Conservation (phyloP, 2,329 filamentous ascomycete genomes). For the Microdochium trichocladiopsis region DNA sequence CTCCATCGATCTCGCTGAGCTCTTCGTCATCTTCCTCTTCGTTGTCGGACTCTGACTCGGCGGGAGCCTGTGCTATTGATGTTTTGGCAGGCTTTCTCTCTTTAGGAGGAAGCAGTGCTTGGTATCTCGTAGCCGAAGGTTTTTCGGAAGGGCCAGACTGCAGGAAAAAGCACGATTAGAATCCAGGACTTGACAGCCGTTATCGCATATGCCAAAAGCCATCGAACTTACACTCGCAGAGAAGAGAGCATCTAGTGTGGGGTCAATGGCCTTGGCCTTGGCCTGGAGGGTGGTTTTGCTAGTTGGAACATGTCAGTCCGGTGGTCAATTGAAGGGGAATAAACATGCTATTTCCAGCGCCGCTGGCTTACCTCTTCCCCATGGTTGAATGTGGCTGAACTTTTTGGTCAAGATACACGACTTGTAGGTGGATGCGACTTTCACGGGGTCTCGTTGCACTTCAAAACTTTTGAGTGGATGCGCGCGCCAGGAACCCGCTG, state of each 20-base stretch:
- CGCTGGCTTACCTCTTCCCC: slow-evolving; percentile 1
- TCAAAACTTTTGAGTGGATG: slow-evolving; percentile 1
- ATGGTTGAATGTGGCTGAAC: neutral
- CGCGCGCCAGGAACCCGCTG: neutral
- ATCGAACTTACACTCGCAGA: slow-evolving; percentile 57
- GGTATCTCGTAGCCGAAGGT: slow-evolving; percentile 37
- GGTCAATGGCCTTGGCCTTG: slow-evolving; percentile 55
- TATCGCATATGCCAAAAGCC: slow-evolving; percentile 7
- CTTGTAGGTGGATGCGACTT: neutral
- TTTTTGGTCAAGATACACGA: neutral
- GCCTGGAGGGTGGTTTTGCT: slow-evolving; percentile 33
- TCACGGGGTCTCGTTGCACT: neutral
- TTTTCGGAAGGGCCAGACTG: slow-evolving; percentile 45
- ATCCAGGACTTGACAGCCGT: no score
- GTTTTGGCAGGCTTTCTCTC: slow-evolving; percentile 23
- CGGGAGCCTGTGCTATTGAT: slow-evolving; percentile 10
- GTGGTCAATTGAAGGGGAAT: neutral
- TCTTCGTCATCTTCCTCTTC: slow-evolving; percentile 20
- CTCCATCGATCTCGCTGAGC: slow-evolving; percentile 26
- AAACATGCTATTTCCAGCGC: slow-evolving; percentile 19
- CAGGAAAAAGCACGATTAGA: slow-evolving; percentile 3
- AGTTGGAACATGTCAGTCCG: slow-evolving; percentile 1
- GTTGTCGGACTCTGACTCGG: slow-evolving; percentile 11
- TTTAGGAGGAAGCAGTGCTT: slow-evolving; percentile 22
- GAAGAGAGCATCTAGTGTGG: slow-evolving; percentile 63